Conservation (phyloP, 2,329 filamentous ascomycete species). For the Lecanicillium sp. region DNA sequence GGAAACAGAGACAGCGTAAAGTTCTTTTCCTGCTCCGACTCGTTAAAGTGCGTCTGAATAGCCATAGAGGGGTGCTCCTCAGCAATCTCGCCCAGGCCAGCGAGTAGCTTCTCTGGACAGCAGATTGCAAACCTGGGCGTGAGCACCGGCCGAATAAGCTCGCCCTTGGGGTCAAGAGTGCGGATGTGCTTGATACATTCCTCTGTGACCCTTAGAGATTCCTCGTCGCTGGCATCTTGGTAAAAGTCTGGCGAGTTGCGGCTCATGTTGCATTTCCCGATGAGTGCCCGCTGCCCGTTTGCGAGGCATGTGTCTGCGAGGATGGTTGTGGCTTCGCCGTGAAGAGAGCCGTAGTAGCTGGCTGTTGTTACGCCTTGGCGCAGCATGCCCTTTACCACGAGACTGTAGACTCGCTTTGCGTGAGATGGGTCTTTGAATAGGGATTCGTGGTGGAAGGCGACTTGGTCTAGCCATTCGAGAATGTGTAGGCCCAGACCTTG, state of each 20-base stretch:
- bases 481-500: conserved; percentile 43
- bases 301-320: conserved; percentile 44
- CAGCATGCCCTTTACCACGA: conserved; percentile 48
- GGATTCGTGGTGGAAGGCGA: conserved; percentile 58
- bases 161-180: conserved; percentile 31
- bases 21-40: conserved; percentile 51
- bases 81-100: conserved; percentile 46
- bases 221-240: conserved; percentile 34
- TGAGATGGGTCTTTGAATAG: conserved; percentile 47
- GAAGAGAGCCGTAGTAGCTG: conserved; percentile 50
- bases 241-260: conserved; percentile 47
- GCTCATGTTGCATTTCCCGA: conserved; percentile 57
- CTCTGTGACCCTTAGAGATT: conserved; percentile 40
- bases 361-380: conserved; percentile 55
- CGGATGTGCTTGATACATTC: conserved; percentile 40
- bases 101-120: conserved; percentile 45
- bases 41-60: conserved; percentile 62
- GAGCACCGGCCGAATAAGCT: conserved; percentile 40
- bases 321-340: conserved; percentile 46
- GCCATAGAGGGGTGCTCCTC: conserved; percentile 37
- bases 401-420: conserved; percentile 40
- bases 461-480: conserved; percentile 54
- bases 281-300: conserved; percentile 49
- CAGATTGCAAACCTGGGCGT: conserved; percentile 55
- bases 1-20: conserved; percentile 49